These are phyloP conservation scores for Aureobasidium sp. DNA, from an alignment of 2,329 filamentous ascomycete genomes.

Conservation along the genomic window DNA sequence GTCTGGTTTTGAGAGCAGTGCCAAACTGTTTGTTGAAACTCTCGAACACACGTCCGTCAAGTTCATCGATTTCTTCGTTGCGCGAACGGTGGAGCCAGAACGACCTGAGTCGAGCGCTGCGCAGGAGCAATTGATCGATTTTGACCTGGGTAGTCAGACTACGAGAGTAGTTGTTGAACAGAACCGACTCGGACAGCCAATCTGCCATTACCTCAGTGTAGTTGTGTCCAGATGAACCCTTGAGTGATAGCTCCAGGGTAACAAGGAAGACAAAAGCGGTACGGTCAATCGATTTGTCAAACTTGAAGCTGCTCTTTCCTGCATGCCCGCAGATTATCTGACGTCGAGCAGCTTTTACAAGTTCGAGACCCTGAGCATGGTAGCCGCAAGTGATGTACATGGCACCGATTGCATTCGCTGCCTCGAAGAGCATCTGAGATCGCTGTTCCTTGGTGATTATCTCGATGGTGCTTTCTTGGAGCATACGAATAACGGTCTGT, in stretches of 20 bases:
- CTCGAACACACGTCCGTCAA: conserved; percentile 19
- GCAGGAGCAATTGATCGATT: conserved; percentile 25
- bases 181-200: conserved; percentile 33
- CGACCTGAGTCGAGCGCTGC: conserved; percentile 30
- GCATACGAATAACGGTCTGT: conserved; percentile 18
- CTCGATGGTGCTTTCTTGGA: conserved; percentile 21
- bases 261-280: conserved; percentile 39
- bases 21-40: conserved; percentile 29
- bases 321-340: conserved; percentile 41
- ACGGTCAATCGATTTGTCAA: conserved; percentile 27
- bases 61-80: conserved; percentile 28
- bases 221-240: conserved; percentile 25
- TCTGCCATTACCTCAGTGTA: conserved; percentile 35
- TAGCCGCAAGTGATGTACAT: conserved; percentile 39
- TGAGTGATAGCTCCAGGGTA: conserved; percentile 35
- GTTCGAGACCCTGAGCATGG: conserved; percentile 30
- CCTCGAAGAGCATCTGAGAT: conserved; percentile 40
- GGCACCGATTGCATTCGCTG: conserved; percentile 38
- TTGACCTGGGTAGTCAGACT: conserved; percentile 19
- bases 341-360: conserved; percentile 41
- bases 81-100: conserved; percentile 26
- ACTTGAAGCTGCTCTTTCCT: conserved; percentile 26
- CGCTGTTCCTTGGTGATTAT: conserved; percentile 33
- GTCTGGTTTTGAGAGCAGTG: conserved; percentile 23
- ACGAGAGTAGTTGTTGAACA: conserved; percentile 28